A percentile compares a stretch with the other conserved stretches of the same genome.
phyloP scores from a whole-genome alignment of 768 basidiomycete genomes.

The Punctularia strigosozonata region DNA sequence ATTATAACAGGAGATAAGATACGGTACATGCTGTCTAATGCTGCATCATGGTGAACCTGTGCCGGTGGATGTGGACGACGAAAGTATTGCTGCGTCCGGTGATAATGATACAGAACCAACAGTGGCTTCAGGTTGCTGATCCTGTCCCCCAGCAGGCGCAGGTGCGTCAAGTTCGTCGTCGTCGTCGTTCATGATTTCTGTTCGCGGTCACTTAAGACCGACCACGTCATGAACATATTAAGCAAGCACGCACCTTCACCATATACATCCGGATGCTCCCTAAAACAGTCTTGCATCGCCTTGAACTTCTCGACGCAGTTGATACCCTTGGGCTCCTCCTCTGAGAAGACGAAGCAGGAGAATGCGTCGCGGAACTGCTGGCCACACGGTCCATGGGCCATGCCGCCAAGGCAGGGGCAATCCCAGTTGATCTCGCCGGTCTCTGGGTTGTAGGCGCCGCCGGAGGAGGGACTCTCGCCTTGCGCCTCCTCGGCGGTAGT shows the following conservation, averaged over 20 bases:
- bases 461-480: conserved; percentile 15
- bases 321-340: conserved; percentile 93
- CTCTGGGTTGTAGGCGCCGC: conserved; percentile 81
- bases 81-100: no score
- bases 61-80: no score
- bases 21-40: no score
- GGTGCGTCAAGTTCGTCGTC: conserved; percentile 32
- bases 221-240: neutral
- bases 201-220: conserved; percentile 3
- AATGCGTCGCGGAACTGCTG: conserved; percentile 89
- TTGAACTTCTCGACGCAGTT: conserved; percentile 98
- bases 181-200: conserved; percentile 63
- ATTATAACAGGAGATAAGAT: no score
- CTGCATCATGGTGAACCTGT: no score
- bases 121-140: no score
- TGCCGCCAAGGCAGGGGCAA: conserved; percentile 96
- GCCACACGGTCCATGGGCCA: conserved; percentile 97
- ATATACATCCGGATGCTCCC: conserved; percentile 92
- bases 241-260: conserved; percentile 59
- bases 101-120: no score
- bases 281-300: conserved; percentile 96
- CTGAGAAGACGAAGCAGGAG: conserved; percentile 91
- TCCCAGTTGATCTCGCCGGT: conserved; percentile 99
- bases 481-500: conserved; percentile 5
- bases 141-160: neutral